Conservation (phyloP, 2,329 filamentous ascomycete species). For the Stagonosporopsis chrysanthemi region DNA sequence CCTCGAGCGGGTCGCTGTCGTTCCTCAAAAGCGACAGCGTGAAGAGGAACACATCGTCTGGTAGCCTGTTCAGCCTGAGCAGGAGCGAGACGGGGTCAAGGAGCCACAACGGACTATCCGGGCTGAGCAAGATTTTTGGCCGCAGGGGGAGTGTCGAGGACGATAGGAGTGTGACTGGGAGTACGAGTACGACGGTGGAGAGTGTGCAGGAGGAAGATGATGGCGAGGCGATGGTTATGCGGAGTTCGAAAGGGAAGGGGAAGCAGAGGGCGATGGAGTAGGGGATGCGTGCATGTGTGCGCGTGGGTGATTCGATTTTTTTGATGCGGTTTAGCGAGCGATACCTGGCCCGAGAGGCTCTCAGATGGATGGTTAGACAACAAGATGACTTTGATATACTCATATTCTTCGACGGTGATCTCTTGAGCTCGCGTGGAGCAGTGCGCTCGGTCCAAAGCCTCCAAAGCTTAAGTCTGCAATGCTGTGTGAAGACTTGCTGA, state of each 20-base stretch:
- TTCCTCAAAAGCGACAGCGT: constrained; percentile 6
- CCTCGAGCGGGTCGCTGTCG: background rate
- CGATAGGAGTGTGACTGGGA: constrained; percentile 11
- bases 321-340: constrained; percentile 60
- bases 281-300: background rate
- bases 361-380: background rate
- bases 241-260: constrained; percentile 12
- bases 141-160: constrained; percentile 14
- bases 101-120: constrained; percentile 11
- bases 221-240: constrained; percentile 12
- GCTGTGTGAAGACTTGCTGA: too few relatives aligned
- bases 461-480: too few relatives aligned
- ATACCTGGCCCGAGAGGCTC: background rate
- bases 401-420: too few relatives aligned
- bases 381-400: background rate
- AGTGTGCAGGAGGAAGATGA: constrained; percentile 15
- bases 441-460: too few relatives aligned
- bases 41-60: constrained; percentile 5
- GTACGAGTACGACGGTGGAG: constrained; percentile 9
- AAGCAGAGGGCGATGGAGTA: constrained; percentile 10
- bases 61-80: constrained; percentile 7
- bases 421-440: too few relatives aligned
- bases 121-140: constrained; percentile 16
- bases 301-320: background rate
- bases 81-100: constrained; percentile 1